Percentiles rank a stretch among this genome's conserved stretches.
Evolutionary conservation across 768 basidiomycete species (phyloP).

Genomic region (Lepiota venenata): DNA sequence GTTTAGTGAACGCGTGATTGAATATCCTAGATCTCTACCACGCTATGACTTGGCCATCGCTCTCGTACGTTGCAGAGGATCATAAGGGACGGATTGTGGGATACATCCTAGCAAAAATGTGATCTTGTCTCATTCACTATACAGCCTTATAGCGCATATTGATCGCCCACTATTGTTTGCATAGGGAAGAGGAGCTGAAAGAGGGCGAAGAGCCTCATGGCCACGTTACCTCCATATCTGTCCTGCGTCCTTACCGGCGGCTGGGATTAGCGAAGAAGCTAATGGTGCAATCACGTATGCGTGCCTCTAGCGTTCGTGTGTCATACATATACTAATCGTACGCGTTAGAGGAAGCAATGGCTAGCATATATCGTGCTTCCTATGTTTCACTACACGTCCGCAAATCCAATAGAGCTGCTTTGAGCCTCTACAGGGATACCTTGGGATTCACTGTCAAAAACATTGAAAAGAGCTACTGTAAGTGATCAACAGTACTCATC

Average conservation of each 20-base stretch:
- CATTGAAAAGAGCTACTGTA: conserved; percentile 93
- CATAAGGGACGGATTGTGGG: conserved; percentile 89
- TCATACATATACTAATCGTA: background rate
- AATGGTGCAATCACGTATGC: conserved; percentile 91
- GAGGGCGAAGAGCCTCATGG: conserved; percentile 76
- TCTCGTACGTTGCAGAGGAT: conserved; percentile 94
- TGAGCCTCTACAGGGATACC: conserved; percentile 85
- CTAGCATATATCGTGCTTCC: conserved; percentile 77
- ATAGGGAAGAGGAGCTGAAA: conserved; percentile 63
- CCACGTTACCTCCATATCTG: conserved; percentile 96
- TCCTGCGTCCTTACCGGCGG: conserved; percentile 85
- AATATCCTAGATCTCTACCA: conserved; percentile 72
- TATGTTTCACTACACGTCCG: conserved; percentile 92
- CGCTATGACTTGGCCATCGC: conserved; percentile 90
- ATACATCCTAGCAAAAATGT: conserved; percentile 97
- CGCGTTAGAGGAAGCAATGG: conserved; percentile 84
- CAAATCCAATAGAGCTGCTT: conserved; percentile 92
- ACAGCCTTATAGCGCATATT: background rate
- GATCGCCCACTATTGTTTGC: background rate
- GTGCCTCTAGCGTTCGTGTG: background rate
- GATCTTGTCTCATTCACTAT: conserved; percentile 18
- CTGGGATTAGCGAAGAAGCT: conserved; percentile 93
- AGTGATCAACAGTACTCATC: conserved; percentile 13
- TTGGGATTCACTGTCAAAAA: conserved; percentile 86
- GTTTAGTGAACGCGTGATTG: conserved; percentile 10